These are phyloP conservation scores for Carallia pectinifolia DNA, from an alignment of 345 rosid species.

Conservation along the genomic window DNA sequence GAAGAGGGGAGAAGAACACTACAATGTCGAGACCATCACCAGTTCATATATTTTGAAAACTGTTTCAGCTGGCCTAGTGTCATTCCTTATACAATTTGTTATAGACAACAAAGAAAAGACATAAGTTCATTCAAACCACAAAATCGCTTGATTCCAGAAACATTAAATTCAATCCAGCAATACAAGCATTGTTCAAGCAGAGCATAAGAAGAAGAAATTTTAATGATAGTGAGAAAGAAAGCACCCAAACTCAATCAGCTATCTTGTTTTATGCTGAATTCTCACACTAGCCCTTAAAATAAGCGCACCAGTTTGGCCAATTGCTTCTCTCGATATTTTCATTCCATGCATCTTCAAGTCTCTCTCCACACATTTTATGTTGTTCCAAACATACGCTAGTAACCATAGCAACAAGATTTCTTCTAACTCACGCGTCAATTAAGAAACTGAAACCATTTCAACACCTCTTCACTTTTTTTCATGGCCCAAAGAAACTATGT, in stretches of 20 bases:
- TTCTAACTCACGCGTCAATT: not conserved
- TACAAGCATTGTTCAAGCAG: no score
- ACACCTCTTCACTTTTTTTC: not conserved
- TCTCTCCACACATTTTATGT: not conserved
- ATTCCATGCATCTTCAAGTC: not conserved
- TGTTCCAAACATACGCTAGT: not conserved
- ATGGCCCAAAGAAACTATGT: not conserved
- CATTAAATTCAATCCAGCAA: no score
- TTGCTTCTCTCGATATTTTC: not conserved
- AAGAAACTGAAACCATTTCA: no score
- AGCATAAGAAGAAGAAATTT: no score
- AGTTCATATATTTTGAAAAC: conserved; percentile 1
- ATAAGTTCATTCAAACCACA: not conserved
- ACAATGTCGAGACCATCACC: not conserved
- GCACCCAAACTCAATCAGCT: not conserved
- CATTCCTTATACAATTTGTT: not conserved
- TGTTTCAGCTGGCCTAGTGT: not conserved
- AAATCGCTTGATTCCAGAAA: not conserved
- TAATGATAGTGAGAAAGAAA: not conserved
- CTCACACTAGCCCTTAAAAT: not conserved
- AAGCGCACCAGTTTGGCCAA: not conserved
- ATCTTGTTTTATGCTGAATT: not conserved
- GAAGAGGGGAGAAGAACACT: not conserved
- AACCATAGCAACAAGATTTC: not conserved
- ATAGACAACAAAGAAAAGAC: not conserved